Conservation (phyloP, 2,329 filamentous ascomycete genomes). For the Trichoderma atroviride region DNA sequence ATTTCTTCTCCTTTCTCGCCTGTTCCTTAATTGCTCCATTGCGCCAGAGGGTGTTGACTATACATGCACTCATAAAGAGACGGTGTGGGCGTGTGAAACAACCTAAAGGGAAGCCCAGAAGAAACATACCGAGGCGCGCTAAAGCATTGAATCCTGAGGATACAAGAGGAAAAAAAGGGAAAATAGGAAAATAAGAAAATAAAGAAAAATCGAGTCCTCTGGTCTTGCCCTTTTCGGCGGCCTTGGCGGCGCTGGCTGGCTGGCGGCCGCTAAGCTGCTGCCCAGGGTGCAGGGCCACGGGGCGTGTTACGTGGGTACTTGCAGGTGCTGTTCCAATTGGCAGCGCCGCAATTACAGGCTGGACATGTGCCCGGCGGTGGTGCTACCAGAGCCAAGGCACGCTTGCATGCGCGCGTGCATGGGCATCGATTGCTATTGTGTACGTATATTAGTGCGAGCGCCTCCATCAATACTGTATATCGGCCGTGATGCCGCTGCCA, state of each 20-base stretch:
- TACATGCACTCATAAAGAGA: not conserved
- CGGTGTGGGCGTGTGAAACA: conserved; percentile 19
- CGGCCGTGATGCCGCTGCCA: too few species aligned
- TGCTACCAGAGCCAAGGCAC: not conserved
- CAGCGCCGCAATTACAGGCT: not conserved
- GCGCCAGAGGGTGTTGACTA: not conserved
- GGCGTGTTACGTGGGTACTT: conserved; percentile 8
- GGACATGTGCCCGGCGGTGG: conserved; percentile 11
- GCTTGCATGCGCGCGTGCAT: conserved; percentile 7
- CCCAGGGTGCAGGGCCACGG: conserved; percentile 8
- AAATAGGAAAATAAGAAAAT: not conserved
- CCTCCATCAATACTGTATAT: not conserved
- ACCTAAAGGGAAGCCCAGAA: not conserved
- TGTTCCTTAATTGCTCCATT: not conserved
- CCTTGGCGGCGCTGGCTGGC: conserved; percentile 25
- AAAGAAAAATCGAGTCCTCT: not conserved
- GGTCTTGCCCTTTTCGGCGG: conserved; percentile 27
- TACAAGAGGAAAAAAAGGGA: not conserved
- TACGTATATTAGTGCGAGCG: not conserved
- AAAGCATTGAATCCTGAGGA: not conserved
- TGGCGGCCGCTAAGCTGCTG: conserved; percentile 20
- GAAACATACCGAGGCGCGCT: conserved; percentile 11
- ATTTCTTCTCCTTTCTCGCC: not conserved
- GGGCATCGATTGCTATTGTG: conserved; percentile 2
- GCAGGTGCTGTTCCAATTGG: not conserved